Base-by-base conservation (phyloP, 2,329 filamentous ascomycete genomes). In the Ophiostoma novo-ulmi region DNA sequence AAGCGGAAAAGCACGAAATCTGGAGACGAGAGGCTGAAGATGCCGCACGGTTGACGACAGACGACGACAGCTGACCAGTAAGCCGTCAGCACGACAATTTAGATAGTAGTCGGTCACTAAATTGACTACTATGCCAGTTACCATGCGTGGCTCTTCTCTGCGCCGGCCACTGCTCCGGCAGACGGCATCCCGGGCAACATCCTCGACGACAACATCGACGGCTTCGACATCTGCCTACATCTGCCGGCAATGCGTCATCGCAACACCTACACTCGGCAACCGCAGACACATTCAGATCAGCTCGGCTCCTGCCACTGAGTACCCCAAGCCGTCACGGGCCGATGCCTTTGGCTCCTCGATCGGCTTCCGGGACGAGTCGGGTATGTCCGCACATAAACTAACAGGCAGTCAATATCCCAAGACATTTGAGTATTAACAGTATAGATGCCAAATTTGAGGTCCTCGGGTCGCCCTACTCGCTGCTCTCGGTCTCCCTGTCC, bases 401-500 rank as follows among this genome's bases (percentile, higher is more conserved):
- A 7, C 11, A 31, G 7, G 44, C 44, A 17, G 20, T 35, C 17
- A 2, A 35, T 61, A 4, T 7, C 7, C 58, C 61, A n/a, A 22
- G 4, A 36, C 10, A 11, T 13, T 26, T 5, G 41, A 44, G 20
- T 52, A n/a, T 63, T 70, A 61, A 70, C 69, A 7, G 17, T 13
- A 5, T 0, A 97, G 95, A 98, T 86, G 95, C 95, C 70, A 89
- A 89, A 71, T 99, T 99, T 80, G 93, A 98, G 80, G 93, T 98
- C 67, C 84, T 99, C 74, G 95, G 95, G 73, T 88, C 92, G 35
- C 93, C 94, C 1, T 95, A 95, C 80, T 98, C 95, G 70, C 88
- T 99, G 74, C 89, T 99, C 75, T 97, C 94, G 31, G 94, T 97
- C 74, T 92, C 91, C 8, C 87, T 99, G 69, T 96, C 95, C 48